These are phyloP conservation scores for Saccharomycopsis javanensis DNA, from an alignment of 805 yeast genomes.

Conservation along the genomic window DNA sequence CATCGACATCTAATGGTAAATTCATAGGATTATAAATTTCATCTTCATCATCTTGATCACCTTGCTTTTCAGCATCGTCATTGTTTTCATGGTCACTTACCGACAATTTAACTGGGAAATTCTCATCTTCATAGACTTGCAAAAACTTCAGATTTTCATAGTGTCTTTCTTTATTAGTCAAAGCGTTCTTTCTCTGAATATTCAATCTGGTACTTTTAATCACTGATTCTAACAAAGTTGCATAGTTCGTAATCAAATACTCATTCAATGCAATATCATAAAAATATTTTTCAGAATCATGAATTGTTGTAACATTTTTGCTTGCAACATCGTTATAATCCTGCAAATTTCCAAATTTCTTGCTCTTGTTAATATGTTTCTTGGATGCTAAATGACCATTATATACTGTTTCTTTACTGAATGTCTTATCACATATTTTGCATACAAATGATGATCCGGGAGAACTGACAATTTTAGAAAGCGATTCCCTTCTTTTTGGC, in stretches of 20 bases:
- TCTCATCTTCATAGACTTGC: conserved; percentile 5
- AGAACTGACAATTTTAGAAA: neutral
- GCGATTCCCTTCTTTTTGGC: conserved; percentile 55
- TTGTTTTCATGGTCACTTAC: conserved; percentile 22
- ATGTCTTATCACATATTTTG: conserved; percentile 49
- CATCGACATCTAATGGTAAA: conserved; percentile 79
- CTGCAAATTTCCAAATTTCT: conserved; percentile 10
- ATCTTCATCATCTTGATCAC: conserved; percentile 25
- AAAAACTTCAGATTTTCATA: conserved; percentile 37
- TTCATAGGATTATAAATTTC: conserved; percentile 40
- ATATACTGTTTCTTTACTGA: conserved; percentile 56
- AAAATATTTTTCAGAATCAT: neutral
- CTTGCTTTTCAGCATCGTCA: conserved; percentile 22
- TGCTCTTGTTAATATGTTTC: conserved; percentile 51
- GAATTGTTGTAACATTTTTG: neutral
- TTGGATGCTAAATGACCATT: conserved; percentile 64
- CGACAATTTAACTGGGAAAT: conserved; percentile 15
- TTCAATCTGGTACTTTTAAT: conserved; percentile 46
- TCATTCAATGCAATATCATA: conserved; percentile 27
- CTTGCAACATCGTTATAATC: neutral
- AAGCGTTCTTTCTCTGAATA: conserved; percentile 52
- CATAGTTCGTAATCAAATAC: conserved; percentile 30
- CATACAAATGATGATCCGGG: conserved; percentile 31
- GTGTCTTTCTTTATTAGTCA: conserved; percentile 61
- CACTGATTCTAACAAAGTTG: conserved; percentile 30